phyloP scores from a whole-genome alignment of 1,284 basidiomycete species.

The Boletus hoseneyae region DNA sequence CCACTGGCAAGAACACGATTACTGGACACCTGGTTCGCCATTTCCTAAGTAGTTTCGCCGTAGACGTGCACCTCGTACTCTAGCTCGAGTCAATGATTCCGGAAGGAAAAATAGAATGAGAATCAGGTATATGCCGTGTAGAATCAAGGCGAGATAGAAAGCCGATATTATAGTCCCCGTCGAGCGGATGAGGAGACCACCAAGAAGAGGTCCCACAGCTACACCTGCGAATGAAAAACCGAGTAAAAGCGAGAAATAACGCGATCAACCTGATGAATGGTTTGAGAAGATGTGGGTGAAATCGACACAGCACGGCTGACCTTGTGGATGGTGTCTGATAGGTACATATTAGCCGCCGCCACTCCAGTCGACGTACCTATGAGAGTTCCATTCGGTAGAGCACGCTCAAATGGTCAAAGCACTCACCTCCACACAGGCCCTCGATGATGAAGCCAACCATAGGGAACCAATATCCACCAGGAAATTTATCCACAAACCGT shows the following conservation, averaged over 20 bases:
- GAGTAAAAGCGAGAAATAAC: constrained; percentile 57
- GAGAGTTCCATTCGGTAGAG: background rate
- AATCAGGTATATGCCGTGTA: constrained; percentile 50
- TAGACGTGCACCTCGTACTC: constrained; percentile 16
- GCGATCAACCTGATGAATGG: constrained; percentile 40
- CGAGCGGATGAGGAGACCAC: constrained; percentile 58
- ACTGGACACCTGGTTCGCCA: constrained; percentile 1
- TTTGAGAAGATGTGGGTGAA: background rate
- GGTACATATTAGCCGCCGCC: constrained; percentile 24
- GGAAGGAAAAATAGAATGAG: constrained; percentile 64
- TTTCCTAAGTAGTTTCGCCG: constrained; percentile 11
- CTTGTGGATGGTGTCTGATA: constrained; percentile 30
- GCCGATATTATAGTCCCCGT: constrained; percentile 60
- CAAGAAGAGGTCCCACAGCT: constrained; percentile 71
- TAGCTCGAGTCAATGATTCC: constrained; percentile 60
- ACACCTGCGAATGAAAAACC: constrained; percentile 66
- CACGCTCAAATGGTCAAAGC: background rate
- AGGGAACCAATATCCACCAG: constrained; percentile 84
- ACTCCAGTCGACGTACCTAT: constrained; percentile 23
- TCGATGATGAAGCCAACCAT: constrained; percentile 71
- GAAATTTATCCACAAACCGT: constrained; percentile 54
- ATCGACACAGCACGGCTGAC: constrained; percentile 13
- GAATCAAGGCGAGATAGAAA: constrained; percentile 60
- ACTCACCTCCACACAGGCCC: constrained; percentile 74
- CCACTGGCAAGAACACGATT: background rate